Conservation (phyloP, 2,329 filamentous ascomycete species). For the Botrytis paeoniae region DNA sequence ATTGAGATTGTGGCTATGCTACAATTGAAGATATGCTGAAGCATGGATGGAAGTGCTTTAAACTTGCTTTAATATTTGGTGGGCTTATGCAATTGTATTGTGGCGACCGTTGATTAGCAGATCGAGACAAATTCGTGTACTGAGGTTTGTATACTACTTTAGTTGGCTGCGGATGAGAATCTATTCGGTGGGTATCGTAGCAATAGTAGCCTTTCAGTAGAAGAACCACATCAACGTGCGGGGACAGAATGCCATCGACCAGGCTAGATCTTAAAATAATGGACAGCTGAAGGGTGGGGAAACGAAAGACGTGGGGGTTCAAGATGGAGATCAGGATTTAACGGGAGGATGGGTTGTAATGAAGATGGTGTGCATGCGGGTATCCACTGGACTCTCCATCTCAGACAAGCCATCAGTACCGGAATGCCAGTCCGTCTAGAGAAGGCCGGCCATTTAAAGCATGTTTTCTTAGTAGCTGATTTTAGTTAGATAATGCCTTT, state of each 20-base stretch:
- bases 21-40: background rate
- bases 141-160: background rate
- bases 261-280: background rate
- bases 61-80: background rate
- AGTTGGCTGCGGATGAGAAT: background rate
- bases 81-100: background rate
- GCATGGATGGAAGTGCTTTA: background rate
- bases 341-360: background rate
- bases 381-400: background rate
- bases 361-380: constrained; percentile 1
- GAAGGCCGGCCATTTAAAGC: background rate
- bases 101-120: background rate
- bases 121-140: too few species aligned
- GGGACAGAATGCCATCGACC: background rate
- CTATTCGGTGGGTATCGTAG: background rate
- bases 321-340: background rate
- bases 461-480: background rate
- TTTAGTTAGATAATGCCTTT: background rate
- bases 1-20: background rate
- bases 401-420: background rate
- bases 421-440: background rate
- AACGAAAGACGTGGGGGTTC: background rate
- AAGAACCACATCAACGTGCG: background rate
- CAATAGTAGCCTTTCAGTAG: background rate
- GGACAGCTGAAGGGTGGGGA: background rate